A percentile compares a stretch with the other conserved stretches of the same genome.
phyloP scores from a whole-genome alignment of 2,329 filamentous ascomycete genomes.

The Zalaria obscura region DNA sequence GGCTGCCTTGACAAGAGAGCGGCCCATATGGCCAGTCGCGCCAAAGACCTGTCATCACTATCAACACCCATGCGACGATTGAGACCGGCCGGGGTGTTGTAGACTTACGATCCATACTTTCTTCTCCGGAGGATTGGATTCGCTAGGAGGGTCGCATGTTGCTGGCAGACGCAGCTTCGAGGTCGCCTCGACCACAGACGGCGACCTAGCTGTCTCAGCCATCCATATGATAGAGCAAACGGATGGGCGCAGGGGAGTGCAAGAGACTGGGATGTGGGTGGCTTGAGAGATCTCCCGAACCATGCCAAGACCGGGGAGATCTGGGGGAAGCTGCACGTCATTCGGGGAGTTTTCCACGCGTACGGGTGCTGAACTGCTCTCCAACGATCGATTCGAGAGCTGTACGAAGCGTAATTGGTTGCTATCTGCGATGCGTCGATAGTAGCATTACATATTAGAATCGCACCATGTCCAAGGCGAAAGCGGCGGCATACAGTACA shows the following conservation, averaged over 20 bases:
- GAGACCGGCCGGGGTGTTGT: conserved; percentile 1
- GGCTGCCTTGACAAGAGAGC: conserved; percentile 72
- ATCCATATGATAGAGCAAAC: neutral
- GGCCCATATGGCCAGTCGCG: conserved; percentile 92
- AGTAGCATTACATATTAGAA: neutral
- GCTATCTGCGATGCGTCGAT: neutral
- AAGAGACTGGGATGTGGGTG: conserved; percentile 1
- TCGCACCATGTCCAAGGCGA: conserved; percentile 19
- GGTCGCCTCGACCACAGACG: conserved; percentile 6
- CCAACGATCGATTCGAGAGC: neutral
- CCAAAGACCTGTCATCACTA: conserved; percentile 58
- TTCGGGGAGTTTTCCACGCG: neutral
- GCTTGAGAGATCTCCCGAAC: neutral
- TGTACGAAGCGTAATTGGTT: neutral
- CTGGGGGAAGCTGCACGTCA: neutral
- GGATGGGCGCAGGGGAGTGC: too few relatives aligned
- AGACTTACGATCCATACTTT: conserved; percentile 74
- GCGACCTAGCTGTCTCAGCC: conserved; percentile 8
- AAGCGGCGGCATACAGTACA: conserved; percentile 10
- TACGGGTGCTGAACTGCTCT: neutral
- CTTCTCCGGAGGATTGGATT: conserved; percentile 54
- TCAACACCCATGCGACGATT: neutral
- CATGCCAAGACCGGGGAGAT: neutral
- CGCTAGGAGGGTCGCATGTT: conserved; percentile 73
- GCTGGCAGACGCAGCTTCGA: conserved; percentile 52